Conservation (phyloP, 2,329 filamentous ascomycete species). For the Pseudofabraea citricarpa region DNA sequence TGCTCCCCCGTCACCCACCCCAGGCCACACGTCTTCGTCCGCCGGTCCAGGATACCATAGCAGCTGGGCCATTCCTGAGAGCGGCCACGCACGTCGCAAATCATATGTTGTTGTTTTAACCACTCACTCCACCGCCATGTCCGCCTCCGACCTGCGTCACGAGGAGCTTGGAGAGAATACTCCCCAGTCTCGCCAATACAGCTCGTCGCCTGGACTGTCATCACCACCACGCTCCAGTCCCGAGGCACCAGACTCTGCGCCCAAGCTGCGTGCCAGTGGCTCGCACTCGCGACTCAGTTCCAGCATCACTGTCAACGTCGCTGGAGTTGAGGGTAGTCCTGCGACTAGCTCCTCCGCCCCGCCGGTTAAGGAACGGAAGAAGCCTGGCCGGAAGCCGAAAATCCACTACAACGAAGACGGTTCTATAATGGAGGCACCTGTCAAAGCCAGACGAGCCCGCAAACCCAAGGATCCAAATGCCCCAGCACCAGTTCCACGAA, state of each 20-base stretch:
- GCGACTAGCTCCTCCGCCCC: constrained; percentile 6
- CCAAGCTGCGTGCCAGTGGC: constrained; percentile 26
- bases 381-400: constrained; percentile 62
- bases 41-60: too few species aligned
- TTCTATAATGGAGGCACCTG: constrained; percentile 34
- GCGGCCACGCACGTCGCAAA: too few species aligned
- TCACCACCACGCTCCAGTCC: constrained; percentile 47
- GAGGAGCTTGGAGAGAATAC: constrained; percentile 12
- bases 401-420: constrained; percentile 39
- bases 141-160: background rate
- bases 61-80: too few species aligned
- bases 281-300: constrained; percentile 10
- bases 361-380: constrained; percentile 39
- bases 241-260: constrained; percentile 39
- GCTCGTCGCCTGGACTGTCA: constrained; percentile 42
- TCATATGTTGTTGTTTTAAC: background rate
- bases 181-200: constrained; percentile 11
- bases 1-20: too few species aligned
- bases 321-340: constrained; percentile 10
- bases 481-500: constrained; percentile 48
- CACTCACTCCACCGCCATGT: constrained; percentile 9
- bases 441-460: constrained; percentile 43
- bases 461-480: constrained; percentile 58
- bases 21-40: too few species aligned
- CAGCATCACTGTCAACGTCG: constrained; percentile 18